Conservation (phyloP, 768 basidiomycete species). For the Boletellus emodensis region DNA sequence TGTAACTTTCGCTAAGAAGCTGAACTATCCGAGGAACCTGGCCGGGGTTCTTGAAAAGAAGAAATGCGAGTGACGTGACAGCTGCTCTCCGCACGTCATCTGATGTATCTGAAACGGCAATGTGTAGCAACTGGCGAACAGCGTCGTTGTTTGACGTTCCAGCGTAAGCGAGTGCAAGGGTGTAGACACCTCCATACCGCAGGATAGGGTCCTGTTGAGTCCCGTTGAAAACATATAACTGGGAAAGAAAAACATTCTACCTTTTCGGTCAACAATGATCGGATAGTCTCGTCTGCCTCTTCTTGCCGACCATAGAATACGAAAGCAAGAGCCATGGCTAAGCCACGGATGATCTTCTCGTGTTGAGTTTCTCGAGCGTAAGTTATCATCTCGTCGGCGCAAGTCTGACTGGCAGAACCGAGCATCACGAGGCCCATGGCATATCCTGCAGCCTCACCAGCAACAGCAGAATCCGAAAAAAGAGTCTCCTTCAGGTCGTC, state of each 20-base stretch:
- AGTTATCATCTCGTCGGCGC: slow-evolving; percentile 89
- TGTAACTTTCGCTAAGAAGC: slow-evolving; percentile 95
- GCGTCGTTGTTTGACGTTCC: slow-evolving; percentile 95
- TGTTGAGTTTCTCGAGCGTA: slow-evolving; percentile 98
- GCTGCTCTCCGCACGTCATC: slow-evolving; percentile 97
- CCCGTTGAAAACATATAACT: not conserved
- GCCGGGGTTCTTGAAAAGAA: slow-evolving; percentile 93
- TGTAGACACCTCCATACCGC: slow-evolving; percentile 97
- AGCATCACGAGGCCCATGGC: slow-evolving; percentile 99
- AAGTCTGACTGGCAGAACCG: slow-evolving; percentile 77
- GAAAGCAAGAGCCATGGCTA: slow-evolving; percentile 90
- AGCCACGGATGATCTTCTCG: slow-evolving; percentile 97
- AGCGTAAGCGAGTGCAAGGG: slow-evolving; percentile 92
- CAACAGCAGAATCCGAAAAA: slow-evolving; percentile 92
- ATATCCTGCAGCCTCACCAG: slow-evolving; percentile 94
- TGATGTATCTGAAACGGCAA: slow-evolving; percentile 96
- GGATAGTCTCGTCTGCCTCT: slow-evolving; percentile 82
- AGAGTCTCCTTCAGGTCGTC: slow-evolving; percentile 87
- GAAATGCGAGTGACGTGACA: slow-evolving; percentile 91
- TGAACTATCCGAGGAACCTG: slow-evolving; percentile 98
- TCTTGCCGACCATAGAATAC: slow-evolving; percentile 92
- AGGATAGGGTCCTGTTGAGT: slow-evolving; percentile 82
- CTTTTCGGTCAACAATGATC: slow-evolving; percentile 78
- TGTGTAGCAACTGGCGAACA: slow-evolving; percentile 85
- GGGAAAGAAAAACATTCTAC: slow-evolving; percentile 37